A percentile compares a stretch with the other conserved stretches of the same genome.
Conservation (phyloP, 768 basidiomycete species). For the Lactarius tabidus region DNA sequence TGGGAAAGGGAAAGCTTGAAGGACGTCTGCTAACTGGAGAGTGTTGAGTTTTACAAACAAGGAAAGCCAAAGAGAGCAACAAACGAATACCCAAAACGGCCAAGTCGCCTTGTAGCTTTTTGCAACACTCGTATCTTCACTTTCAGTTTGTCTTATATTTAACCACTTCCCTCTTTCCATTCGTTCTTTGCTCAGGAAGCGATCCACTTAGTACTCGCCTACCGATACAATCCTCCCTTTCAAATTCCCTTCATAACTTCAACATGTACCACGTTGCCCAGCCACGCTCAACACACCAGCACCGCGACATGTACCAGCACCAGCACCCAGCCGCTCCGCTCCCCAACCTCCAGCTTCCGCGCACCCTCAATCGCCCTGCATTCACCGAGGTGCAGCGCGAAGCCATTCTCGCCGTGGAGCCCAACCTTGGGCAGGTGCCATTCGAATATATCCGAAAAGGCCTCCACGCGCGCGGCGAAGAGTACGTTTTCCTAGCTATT, state of each 20-base stretch:
- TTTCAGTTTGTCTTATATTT: constrained; percentile 24
- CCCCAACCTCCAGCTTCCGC: constrained; percentile 61
- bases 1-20: constrained; percentile 22
- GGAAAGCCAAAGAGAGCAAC: constrained; percentile 20
- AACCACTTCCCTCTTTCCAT: constrained; percentile 12
- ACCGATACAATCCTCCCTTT: neutral
- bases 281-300: constrained; percentile 19
- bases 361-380: constrained; percentile 59
- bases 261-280: constrained; percentile 26
- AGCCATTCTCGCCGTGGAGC: constrained; percentile 50
- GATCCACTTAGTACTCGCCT: neutral
- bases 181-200: constrained; percentile 26
- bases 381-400: constrained; percentile 55
- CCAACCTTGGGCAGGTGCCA: constrained; percentile 48
- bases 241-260: neutral
- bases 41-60: neutral
- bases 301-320: constrained; percentile 25
- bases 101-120: constrained; percentile 23
- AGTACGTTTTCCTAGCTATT: constrained; percentile 34
- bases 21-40: neutral
- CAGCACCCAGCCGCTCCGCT: constrained; percentile 27
- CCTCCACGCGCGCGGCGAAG: constrained; percentile 43
- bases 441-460: constrained; percentile 58
- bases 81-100: constrained; percentile 26
- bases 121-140: constrained; percentile 11